phyloP scores from a whole-genome alignment of 228 moss, liverwort and hornwort species.

The Sphagnum magellanicum region DNA sequence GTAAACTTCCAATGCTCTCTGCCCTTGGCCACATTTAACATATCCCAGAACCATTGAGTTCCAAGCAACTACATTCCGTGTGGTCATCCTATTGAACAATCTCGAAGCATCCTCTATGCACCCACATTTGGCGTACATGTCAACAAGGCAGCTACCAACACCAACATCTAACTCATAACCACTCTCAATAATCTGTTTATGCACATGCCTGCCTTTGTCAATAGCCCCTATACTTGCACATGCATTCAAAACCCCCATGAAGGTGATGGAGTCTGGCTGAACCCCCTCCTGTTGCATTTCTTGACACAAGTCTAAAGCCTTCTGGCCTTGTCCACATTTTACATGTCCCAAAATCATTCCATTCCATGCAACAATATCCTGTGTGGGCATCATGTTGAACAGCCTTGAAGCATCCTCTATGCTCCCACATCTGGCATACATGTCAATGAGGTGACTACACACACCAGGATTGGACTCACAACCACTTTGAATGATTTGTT shows the following conservation, averaged over 20 bases:
- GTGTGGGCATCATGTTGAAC: neutral
- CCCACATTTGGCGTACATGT: neutral
- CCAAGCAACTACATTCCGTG: neutral
- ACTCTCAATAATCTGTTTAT: neutral
- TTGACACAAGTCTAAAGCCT: neutral
- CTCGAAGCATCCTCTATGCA: neutral
- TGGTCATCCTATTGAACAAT: neutral
- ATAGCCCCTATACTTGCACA: neutral
- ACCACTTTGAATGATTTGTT: neutral
- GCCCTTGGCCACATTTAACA: neutral
- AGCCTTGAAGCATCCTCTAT: neutral
- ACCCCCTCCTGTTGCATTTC: neutral
- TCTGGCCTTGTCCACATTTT: neutral
- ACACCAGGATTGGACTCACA: neutral
- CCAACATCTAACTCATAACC: neutral
- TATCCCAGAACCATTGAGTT: neutral
- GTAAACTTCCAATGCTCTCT: neutral
- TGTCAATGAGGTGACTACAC: neutral
- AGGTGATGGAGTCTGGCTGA: neutral
- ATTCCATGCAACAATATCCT: neutral
- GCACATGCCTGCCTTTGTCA: neutral
- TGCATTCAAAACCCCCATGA: neutral
- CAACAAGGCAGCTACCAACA: neutral
- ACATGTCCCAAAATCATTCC: neutral
- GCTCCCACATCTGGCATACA: constrained; percentile 3